Conservation (phyloP, 192 early-diverging fungal genomes). For the Gorgonomyces haynaldii region DNA sequence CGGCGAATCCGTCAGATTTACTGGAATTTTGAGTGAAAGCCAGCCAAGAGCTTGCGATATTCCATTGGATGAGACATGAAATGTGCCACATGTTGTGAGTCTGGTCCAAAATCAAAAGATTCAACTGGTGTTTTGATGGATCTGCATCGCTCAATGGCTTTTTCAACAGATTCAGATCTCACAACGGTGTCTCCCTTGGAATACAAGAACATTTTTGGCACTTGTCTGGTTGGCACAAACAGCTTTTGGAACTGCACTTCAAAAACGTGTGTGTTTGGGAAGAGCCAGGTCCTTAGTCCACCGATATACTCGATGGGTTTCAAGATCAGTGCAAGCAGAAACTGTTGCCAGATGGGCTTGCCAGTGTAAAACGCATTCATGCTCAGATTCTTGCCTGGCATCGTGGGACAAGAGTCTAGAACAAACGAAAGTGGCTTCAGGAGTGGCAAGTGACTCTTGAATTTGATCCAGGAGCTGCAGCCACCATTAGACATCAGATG, state of each 20-base stretch:
- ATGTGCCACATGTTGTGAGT: slow-evolving; percentile 6
- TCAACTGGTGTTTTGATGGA: background rate
- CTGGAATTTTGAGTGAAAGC: too few species aligned
- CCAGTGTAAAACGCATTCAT: too few species aligned
- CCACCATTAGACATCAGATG: slow-evolving; percentile 12
- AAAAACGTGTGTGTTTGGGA: background rate
- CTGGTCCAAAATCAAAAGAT: slow-evolving; percentile 7
- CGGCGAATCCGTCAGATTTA: too few species aligned
- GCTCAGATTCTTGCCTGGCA: too few species aligned
- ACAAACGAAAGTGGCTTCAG: background rate
- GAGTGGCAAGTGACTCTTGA: background rate
- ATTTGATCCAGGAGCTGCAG: background rate
- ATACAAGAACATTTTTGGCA: slow-evolving; percentile 9
- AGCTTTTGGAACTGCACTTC: background rate
- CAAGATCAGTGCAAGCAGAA: background rate
- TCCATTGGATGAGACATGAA: background rate
- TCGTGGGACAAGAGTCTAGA: slow-evolving; percentile 3
- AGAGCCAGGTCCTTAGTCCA: background rate
- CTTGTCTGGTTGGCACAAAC: background rate
- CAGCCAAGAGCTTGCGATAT: background rate
- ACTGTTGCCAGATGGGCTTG: too few species aligned
- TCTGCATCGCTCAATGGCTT: background rate
- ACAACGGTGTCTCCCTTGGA: slow-evolving; percentile 3
- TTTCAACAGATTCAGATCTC: background rate
- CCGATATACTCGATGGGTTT: background rate